Evolutionary conservation across 345 rosid species (phyloP), one percentile per base, ranked within the genome.

Genomic region (Triadica sebifera): DNA sequence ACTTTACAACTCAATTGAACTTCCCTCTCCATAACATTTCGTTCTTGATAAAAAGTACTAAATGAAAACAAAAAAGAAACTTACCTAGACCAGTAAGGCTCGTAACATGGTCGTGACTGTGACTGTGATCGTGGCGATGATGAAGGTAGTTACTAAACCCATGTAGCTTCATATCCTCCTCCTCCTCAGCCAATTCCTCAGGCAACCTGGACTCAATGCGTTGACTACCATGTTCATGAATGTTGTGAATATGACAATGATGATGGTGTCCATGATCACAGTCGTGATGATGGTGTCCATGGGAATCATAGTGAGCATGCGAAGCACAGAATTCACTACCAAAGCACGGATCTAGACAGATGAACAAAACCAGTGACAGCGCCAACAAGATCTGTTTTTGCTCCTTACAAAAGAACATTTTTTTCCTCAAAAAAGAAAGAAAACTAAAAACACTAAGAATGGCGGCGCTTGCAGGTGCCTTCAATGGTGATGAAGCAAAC

Each of bases 151-250:
- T 85, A 20, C 87, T 89, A 68, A 93, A 93, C 12, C 97, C 99
- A 46, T 87, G 93, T 73, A 93, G 80, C 68, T 75, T 87, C 91
- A 92, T 90, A 77, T 95, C 99, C 78, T 95, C 99, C 70, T 91
- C 97, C 79, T 95, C 98, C 3, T 29, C 34, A 29, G 96, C 98
- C 69, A 95, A 57, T 69, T 95, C 99, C 85, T 95, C 99, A 37
- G 98, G 98, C 52, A 95, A 77, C 86, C 82, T 84, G 78, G 68
- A 76, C 74, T 55, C 38, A 58, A 49, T 59, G 46, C 34, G 53
- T 0, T 58, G 56, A 64, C 19, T 2, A 65, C 41, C 12, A 51
- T 74, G 66, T 2, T 57, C 74, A 50, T 58, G 71, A 25, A 41
- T 71, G 87, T 43, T 10, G 10, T 43, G 47, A 43, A 7, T 1